Evolutionary conservation across 2,329 filamentous ascomycete species (phyloP).

Genomic region (Kalmusia sp.): DNA sequence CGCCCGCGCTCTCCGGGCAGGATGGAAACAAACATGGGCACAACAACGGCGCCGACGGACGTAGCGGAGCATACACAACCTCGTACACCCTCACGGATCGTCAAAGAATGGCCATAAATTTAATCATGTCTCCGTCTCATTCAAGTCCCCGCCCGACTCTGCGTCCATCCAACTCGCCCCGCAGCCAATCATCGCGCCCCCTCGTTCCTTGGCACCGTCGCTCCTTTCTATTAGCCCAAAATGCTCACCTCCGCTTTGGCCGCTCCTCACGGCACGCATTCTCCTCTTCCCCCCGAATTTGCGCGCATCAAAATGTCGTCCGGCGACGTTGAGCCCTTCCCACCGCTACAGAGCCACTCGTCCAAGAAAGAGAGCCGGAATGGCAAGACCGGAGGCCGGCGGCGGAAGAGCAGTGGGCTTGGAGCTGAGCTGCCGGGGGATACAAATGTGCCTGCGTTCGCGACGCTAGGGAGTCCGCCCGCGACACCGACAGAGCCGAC

Average conservation of each 20-base stretch:
- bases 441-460: conserved; percentile 58
- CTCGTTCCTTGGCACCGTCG: conserved; percentile 9
- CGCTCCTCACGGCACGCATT: conserved; percentile 9
- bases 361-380: conserved; percentile 20
- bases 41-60: background rate
- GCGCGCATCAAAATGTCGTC: conserved; percentile 22
- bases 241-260: conserved; percentile 14
- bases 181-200: conserved; percentile 9
- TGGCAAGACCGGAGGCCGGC: conserved; percentile 24
- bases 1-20: conserved; percentile 4
- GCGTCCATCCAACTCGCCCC: background rate
- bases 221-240: conserved; percentile 17
- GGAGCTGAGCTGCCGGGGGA: conserved; percentile 61
- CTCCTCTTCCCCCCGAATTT: conserved; percentile 12
- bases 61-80: background rate
- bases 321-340: conserved; percentile 39
- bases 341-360: conserved; percentile 29
- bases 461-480: conserved; percentile 48
- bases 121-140: background rate
- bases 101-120: background rate
- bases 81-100: background rate
- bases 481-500: conserved; percentile 19
- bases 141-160: background rate
- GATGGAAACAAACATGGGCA: background rate
- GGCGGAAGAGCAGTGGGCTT: conserved; percentile 56